phyloP scores from a whole-genome alignment of 768 basidiomycete genomes.

The Rubroboletus satanas region DNA sequence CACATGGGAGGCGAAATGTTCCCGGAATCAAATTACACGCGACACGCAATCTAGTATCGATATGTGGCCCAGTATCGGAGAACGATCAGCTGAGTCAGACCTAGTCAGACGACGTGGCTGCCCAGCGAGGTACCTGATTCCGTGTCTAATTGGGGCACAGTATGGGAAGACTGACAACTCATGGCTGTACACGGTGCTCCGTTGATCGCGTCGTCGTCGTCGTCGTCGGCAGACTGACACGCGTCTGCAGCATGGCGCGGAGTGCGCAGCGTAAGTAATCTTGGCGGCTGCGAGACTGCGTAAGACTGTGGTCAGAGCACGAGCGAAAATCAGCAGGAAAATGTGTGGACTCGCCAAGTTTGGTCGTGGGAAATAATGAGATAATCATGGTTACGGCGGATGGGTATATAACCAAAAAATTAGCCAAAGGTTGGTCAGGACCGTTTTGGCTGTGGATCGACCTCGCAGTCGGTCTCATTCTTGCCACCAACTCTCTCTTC shows the following conservation, averaged over 20 bases:
- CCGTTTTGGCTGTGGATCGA: constrained; percentile 44
- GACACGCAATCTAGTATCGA: constrained; percentile 14
- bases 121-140: constrained; percentile 23
- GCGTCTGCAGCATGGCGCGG: constrained; percentile 6
- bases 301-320: constrained; percentile 1
- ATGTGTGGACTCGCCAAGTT: constrained; percentile 2
- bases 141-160: constrained; percentile 12
- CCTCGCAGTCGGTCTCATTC: constrained; percentile 43
- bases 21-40: neutral
- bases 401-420: constrained; percentile 29
- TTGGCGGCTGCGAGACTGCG: constrained; percentile 6
- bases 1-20: neutral
- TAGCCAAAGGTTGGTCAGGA: constrained; percentile 13
- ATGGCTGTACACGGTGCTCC: constrained; percentile 1
- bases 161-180: constrained; percentile 8
- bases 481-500: constrained; percentile 33
- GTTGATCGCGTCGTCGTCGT: neutral
- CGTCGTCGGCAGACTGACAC: constrained; percentile 12
- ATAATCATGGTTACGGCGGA: constrained; percentile 15
- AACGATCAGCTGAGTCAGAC: constrained; percentile 1
- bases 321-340: neutral
- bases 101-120: constrained; percentile 10
- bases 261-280: neutral
- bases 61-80: constrained; percentile 2
- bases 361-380: constrained; percentile 25